These are phyloP conservation scores for Mixia osmundae DNA, from an alignment of 1,284 basidiomycete species.

Conservation along the genomic window DNA sequence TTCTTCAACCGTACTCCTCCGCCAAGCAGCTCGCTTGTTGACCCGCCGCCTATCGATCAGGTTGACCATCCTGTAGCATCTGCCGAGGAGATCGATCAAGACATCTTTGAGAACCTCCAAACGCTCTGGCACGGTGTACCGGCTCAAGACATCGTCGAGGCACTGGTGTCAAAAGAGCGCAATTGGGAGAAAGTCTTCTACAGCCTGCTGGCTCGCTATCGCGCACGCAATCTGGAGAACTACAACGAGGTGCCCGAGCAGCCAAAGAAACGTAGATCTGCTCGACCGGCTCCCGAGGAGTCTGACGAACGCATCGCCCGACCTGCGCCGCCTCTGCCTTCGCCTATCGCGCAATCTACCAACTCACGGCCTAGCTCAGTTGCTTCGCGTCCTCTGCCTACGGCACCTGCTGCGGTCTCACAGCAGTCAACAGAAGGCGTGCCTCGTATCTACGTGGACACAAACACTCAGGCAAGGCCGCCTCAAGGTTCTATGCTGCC, in stretches of 20 bases:
- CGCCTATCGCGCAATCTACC: constrained; percentile 2
- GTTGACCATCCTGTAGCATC: constrained; percentile 41
- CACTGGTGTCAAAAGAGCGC: constrained; percentile 31
- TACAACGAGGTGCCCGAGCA: constrained; percentile 35
- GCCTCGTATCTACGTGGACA: constrained; percentile 23
- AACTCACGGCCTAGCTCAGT: not conserved
- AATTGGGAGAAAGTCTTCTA: constrained; percentile 81
- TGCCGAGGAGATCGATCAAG: constrained; percentile 48
- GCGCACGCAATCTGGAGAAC: constrained; percentile 40
- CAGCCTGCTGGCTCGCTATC: constrained; percentile 55
- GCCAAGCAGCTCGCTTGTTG: constrained; percentile 31
- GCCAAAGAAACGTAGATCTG: not conserved
- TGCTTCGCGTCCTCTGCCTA: constrained; percentile 10
- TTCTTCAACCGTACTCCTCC: constrained; percentile 52
- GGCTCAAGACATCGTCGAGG: constrained; percentile 44
- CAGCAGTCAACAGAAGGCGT: constrained; percentile 7
- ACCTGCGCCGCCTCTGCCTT: constrained; percentile 8
- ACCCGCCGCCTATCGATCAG: constrained; percentile 41
- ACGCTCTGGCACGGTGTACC: constrained; percentile 65
- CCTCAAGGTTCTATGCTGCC: no score
- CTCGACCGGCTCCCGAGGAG: no score
- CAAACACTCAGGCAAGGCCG: constrained; percentile 14
- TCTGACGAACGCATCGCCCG: constrained; percentile 7
- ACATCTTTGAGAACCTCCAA: constrained; percentile 71
- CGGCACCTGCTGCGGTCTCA: constrained; percentile 8